Evolutionary conservation across 2,329 filamentous ascomycete species (phyloP).

Genomic region (Truncatella angustata): DNA sequence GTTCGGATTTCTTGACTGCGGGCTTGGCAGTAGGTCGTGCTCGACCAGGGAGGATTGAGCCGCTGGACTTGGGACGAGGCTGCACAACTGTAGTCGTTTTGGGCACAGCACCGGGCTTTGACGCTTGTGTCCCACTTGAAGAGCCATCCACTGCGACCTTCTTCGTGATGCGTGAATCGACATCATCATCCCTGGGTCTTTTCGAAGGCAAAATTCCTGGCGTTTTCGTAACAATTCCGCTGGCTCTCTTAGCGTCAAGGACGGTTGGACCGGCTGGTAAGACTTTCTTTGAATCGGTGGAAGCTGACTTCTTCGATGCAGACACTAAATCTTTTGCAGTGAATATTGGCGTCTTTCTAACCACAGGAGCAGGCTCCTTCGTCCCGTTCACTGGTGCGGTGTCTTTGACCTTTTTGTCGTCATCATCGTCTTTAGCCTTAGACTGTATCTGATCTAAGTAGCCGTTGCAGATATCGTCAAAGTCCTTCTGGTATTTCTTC

Average conservation of each 20-base stretch:
- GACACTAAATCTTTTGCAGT: constrained; percentile 11
- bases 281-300: constrained; percentile 2
- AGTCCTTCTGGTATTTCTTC: constrained; percentile 62
- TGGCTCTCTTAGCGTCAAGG: constrained; percentile 1
- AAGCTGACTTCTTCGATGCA: constrained; percentile 9
- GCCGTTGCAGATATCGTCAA: constrained; percentile 54
- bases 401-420: constrained; percentile 7
- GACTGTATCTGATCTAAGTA: constrained; percentile 39
- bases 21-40: constrained; percentile 42
- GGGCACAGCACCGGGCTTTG: constrained; percentile 12
- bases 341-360: constrained; percentile 7
- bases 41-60: constrained; percentile 45
- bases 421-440: constrained; percentile 21
- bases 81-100: constrained; percentile 16
- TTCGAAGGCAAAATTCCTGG: constrained; percentile 7
- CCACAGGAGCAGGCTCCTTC: not conserved
- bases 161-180: constrained; percentile 13
- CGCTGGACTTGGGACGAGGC: constrained; percentile 24
- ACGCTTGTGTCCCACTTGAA: constrained; percentile 30
- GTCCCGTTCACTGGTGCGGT: not conserved
- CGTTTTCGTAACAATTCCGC: constrained; percentile 2
- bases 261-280: not conserved
- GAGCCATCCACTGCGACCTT: constrained; percentile 18
- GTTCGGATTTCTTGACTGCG: constrained; percentile 34
- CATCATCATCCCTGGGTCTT: constrained; percentile 13